Base-by-base conservation (phyloP, 2,329 filamentous ascomycete species). In the Colletotrichum sp. region DNA sequence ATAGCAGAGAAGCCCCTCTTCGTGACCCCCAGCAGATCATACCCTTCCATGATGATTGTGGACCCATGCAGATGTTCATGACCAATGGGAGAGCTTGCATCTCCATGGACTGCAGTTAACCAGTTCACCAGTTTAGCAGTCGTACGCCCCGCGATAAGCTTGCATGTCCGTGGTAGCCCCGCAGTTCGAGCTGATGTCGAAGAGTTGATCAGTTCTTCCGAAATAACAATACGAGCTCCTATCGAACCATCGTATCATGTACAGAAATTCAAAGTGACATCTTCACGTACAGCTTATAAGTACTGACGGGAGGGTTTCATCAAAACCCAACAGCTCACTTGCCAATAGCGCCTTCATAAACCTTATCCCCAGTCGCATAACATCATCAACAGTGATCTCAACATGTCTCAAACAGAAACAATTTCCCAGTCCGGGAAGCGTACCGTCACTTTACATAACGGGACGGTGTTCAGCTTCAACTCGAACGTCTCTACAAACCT, bases 401-500 rank as follows among this genome's bases (percentile, higher is more conserved):
- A 32, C 7, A 79, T 78, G 77, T 78, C 75, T 28, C 72, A 68
- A 26, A 77, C 71, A 7, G 63, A 34, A 28, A 63, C 32, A 2
- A 21, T 70, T 4, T 21, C 32, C 1, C 16, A 43, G 9, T 21
- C 69, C 21, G 59, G 26, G 12, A 65, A 55, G 12, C 52, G 63
- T 21, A 77, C 77, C 14, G 77, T 81, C 16, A 79, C 57, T 26
- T 48, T 82, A 30, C 77, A 78, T 4, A 81, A 81, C 28, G 81
- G 81, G 24, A 78, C 72, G 3, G 71, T 78, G 3, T 78, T 81
- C 63, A 78, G 70, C 28, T 82, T 81, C 64, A 67, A 76, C 9
- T 82, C 81, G n/a, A 82, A 82, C 57, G 52, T 77, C 9, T 78
- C 80, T 1, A 78, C 77, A 1, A 76, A 78, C 9, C 28, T 78